These are phyloP conservation scores for Ascochyta rabiei DNA, from an alignment of 2,329 filamentous ascomycete species.

Conservation along the genomic window DNA sequence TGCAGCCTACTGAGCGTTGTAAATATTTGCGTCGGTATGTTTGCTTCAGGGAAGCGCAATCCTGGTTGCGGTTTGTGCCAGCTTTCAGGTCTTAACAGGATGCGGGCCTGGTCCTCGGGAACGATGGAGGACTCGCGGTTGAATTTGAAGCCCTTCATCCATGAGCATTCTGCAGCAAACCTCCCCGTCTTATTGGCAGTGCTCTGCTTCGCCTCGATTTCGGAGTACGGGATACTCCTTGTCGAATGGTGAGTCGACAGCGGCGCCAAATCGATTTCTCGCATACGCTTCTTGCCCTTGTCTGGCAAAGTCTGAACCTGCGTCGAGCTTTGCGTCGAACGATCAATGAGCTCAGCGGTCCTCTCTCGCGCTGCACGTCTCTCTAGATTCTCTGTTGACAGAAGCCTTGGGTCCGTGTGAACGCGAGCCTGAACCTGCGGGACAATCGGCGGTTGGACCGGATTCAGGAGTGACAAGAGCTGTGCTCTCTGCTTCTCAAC, in stretches of 20 bases:
- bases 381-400: background rate
- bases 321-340: background rate
- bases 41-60: slow-evolving; percentile 42
- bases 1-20: slow-evolving; percentile 20
- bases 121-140: slow-evolving; percentile 34
- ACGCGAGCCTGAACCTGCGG: background rate
- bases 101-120: slow-evolving; percentile 55
- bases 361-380: background rate
- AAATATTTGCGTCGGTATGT: slow-evolving; percentile 48
- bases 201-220: background rate
- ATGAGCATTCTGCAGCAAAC: slow-evolving; percentile 21
- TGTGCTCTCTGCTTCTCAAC: background rate
- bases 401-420: background rate
- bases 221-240: background rate
- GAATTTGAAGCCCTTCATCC: slow-evolving; percentile 33
- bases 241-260: background rate
- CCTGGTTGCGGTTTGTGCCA: slow-evolving; percentile 43
- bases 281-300: slow-evolving; percentile 6
- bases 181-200: slow-evolving; percentile 2
- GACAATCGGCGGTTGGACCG: background rate
- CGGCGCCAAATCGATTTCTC: background rate
- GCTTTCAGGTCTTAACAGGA: slow-evolving; percentile 55
- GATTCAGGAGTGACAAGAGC: background rate
- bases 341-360: background rate
- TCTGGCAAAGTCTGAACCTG: background rate